A percentile compares a stretch with the other conserved stretches of the same genome.
Conservation (phyloP, 352 stramenopile genomes). For the Albugo laibachii region DNA sequence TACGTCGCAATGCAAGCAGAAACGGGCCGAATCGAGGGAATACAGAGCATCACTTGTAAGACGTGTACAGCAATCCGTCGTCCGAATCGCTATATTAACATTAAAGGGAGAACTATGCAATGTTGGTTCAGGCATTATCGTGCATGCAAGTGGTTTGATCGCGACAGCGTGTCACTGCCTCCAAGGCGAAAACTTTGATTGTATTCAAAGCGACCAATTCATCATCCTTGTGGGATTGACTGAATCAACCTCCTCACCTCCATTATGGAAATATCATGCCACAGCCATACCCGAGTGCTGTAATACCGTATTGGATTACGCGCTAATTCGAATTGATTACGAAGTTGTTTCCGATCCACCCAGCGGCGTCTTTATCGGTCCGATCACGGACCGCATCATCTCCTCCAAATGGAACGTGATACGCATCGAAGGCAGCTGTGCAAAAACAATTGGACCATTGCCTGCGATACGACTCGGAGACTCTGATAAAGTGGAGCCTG, state of each 20-base stretch:
- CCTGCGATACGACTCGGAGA: constrained; percentile 63
- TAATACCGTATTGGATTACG: constrained; percentile 69
- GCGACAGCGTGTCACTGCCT: constrained; percentile 63
- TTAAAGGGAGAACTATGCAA: constrained; percentile 72
- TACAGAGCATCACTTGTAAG: constrained; percentile 63
- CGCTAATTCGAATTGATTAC: constrained; percentile 59
- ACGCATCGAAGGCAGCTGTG: constrained; percentile 51
- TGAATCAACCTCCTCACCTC: constrained; percentile 54
- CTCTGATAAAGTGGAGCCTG: constrained; percentile 77
- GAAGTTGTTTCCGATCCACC: constrained; percentile 71
- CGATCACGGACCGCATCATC: constrained; percentile 76
- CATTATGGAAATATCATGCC: constrained; percentile 73
- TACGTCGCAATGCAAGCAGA: constrained; percentile 40
- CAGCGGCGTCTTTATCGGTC: constrained; percentile 74
- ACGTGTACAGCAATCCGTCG: constrained; percentile 65
- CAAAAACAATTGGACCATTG: constrained; percentile 45
- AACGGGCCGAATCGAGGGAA: constrained; percentile 65
- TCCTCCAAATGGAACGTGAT: constrained; percentile 64
- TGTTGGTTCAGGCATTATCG: constrained; percentile 70
- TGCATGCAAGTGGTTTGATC: constrained; percentile 60
- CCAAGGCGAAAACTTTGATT: constrained; percentile 71
- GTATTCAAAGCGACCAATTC: constrained; percentile 73
- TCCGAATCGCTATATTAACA: constrained; percentile 68
- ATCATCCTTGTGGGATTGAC: constrained; percentile 76
- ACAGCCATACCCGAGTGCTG: constrained; percentile 63